A percentile compares a stretch with the other conserved stretches of the same genome.
phyloP scores from a whole-genome alignment of 176 grass and related monocot genomes.

The Juncus effusus region DNA sequence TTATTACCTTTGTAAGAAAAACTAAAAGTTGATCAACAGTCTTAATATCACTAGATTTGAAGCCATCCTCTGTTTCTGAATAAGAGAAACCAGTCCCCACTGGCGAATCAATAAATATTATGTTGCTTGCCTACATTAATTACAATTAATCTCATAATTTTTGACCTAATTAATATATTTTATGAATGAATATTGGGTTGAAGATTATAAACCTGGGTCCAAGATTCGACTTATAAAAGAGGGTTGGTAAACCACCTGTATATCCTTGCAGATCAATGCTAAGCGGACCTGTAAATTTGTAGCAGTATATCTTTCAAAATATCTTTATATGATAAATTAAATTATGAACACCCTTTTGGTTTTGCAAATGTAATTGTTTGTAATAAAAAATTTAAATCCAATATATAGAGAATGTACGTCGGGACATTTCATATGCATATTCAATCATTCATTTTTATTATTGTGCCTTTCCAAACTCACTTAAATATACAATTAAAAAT shows the following conservation, averaged over 20 bases:
- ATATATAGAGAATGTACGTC: no score
- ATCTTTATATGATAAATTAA: not conserved
- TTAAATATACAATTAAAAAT: no score
- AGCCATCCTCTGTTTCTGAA: conserved; percentile 24
- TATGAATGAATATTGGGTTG: not conserved
- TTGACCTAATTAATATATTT: not conserved
- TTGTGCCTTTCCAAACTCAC: no score
- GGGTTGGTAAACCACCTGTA: conserved; percentile 35
- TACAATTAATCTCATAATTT: not conserved
- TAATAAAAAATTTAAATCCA: no score
- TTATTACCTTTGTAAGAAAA: conserved; percentile 58
- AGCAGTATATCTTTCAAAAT: not conserved
- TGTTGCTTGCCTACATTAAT: conserved; percentile 40
- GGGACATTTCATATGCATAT: no score
- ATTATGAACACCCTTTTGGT: no score
- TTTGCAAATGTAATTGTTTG: no score
- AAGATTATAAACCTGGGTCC: conserved; percentile 44
- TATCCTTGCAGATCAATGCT: conserved; percentile 31
- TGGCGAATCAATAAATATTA: conserved; percentile 71
- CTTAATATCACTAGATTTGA: conserved; percentile 32
- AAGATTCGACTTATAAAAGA: conserved; percentile 49
- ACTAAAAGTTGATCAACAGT: conserved; percentile 30
- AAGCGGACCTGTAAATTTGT: conserved; percentile 50
- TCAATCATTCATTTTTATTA: no score
- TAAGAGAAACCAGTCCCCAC: conserved; percentile 69